A percentile compares a stretch with the other conserved stretches of the same genome.
These are phyloP conservation scores for Fonsecaea multimorphosa DNA, from an alignment of 2,329 filamentous ascomycete species.

Conservation along the genomic window DNA sequence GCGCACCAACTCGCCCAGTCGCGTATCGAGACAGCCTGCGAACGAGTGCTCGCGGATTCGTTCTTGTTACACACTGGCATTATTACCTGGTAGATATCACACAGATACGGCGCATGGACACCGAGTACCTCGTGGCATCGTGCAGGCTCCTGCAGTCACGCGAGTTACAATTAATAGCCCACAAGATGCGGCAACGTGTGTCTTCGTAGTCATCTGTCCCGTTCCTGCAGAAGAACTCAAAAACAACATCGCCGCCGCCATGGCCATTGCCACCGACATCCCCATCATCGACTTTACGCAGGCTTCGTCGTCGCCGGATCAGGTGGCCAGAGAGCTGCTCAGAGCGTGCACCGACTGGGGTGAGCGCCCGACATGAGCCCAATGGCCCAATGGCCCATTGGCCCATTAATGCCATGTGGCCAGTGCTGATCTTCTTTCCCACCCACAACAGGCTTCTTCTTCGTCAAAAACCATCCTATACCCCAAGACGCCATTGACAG, in stretches of 20 bases:
- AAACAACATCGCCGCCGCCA: not conserved
- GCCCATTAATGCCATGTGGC: constrained; percentile 24
- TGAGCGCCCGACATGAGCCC: constrained; percentile 9
- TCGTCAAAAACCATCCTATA: constrained; percentile 65
- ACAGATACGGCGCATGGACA: too few relatives aligned
- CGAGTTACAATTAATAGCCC: too few relatives aligned
- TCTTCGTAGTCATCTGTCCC: not conserved
- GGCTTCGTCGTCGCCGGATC: constrained; percentile 19
- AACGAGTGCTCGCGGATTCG: not conserved
- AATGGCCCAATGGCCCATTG: too few relatives aligned
- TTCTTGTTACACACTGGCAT: not conserved
- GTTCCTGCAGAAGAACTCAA: not conserved
- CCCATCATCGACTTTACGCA: constrained; percentile 27
- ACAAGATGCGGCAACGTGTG: too few relatives aligned
- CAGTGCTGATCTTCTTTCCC: constrained; percentile 12
- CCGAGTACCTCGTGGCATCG: not conserved
- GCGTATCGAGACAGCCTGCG: not conserved
- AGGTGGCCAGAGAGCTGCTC: constrained; percentile 22
- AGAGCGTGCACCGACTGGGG: constrained; percentile 28
- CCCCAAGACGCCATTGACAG: constrained; percentile 62
- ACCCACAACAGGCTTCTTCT: constrained; percentile 60
- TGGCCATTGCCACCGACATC: constrained; percentile 15
- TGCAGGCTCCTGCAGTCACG: too few relatives aligned
- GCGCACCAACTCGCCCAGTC: too few relatives aligned
- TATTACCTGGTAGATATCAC: not conserved